phyloP scores from a whole-genome alignment of 2,329 filamentous ascomycete genomes.

The Epichloe aotearoae region DNA sequence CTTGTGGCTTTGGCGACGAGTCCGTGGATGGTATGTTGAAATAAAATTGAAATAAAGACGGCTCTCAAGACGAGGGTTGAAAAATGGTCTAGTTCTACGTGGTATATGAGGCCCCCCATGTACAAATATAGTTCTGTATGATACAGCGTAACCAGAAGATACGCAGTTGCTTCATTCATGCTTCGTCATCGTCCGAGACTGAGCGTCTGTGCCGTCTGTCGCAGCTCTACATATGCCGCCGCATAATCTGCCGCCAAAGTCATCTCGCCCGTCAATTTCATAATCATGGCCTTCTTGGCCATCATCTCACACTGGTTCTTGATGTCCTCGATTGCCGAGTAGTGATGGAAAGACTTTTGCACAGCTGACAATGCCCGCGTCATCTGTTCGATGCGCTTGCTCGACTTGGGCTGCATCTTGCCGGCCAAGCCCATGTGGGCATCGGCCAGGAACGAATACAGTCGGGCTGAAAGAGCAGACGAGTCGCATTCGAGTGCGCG shows the following conservation, averaged over 20 bases:
- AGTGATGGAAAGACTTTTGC: slow-evolving; percentile 50
- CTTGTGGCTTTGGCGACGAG: background rate
- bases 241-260: slow-evolving; percentile 53
- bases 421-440: slow-evolving; percentile 69
- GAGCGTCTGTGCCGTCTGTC: slow-evolving; percentile 23
- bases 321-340: slow-evolving; percentile 49
- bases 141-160: background rate
- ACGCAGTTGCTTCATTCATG: background rate
- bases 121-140: background rate
- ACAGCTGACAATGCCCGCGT: slow-evolving; percentile 46
- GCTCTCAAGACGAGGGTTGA: no score
- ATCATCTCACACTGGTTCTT: slow-evolving; percentile 64
- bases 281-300: slow-evolving; percentile 69
- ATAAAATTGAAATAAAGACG: background rate
- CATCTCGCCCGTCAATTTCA: slow-evolving; percentile 54
- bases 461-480: slow-evolving; percentile 44
- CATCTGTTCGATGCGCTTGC: slow-evolving; percentile 41
- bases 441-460: slow-evolving; percentile 62
- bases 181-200: slow-evolving; percentile 11
- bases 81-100: background rate
- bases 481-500: slow-evolving; percentile 62
- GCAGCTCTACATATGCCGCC: slow-evolving; percentile 48
- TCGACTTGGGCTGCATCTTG: slow-evolving; percentile 25
- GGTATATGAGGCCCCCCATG: background rate
- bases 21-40: no score